These are phyloP conservation scores for Monosporozyma aquatica DNA, from an alignment of 805 yeast genomes.

Conservation along the genomic window DNA sequence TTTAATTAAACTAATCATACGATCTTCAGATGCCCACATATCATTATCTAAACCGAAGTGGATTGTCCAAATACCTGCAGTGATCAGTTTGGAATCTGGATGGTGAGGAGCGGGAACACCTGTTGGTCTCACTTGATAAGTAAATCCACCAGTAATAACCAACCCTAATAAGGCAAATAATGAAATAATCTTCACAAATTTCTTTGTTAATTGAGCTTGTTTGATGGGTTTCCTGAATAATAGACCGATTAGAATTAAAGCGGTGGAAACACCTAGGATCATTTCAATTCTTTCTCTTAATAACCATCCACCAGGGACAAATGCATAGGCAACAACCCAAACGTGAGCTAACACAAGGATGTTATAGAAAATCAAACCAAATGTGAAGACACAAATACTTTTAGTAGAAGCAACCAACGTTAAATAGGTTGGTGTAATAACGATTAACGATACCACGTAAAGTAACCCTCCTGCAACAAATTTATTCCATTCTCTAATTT, in stretches of 20 bases:
- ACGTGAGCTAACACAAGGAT: conserved; percentile 70
- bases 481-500: conserved; percentile 24
- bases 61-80: conserved; percentile 97
- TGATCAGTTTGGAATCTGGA: conserved; percentile 59
- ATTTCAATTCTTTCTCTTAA: conserved; percentile 84
- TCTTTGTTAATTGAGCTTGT: conserved; percentile 5
- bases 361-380: conserved; percentile 42
- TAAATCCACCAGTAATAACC: conserved; percentile 16
- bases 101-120: conserved; percentile 57
- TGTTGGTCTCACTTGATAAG: conserved; percentile 23
- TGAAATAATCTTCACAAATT: conserved; percentile 13
- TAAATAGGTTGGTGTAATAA: conserved; percentile 50
- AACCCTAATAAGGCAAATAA: conserved; percentile 12
- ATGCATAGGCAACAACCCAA: conserved; percentile 97
- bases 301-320: conserved; percentile 88
- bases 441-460: conserved; percentile 54
- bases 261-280: conserved; percentile 50
- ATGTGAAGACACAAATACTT: conserved; percentile 45
- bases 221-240: neutral
- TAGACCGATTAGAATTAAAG: conserved; percentile 46
- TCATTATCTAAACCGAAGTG: conserved; percentile 96
- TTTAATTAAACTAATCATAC: conserved; percentile 74
- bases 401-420: conserved; percentile 44
- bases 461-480: conserved; percentile 55
- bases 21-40: conserved; percentile 92